Evolutionary conservation across 306 rosid species (phyloP).

Genomic region (Lotus japonicus): DNA sequence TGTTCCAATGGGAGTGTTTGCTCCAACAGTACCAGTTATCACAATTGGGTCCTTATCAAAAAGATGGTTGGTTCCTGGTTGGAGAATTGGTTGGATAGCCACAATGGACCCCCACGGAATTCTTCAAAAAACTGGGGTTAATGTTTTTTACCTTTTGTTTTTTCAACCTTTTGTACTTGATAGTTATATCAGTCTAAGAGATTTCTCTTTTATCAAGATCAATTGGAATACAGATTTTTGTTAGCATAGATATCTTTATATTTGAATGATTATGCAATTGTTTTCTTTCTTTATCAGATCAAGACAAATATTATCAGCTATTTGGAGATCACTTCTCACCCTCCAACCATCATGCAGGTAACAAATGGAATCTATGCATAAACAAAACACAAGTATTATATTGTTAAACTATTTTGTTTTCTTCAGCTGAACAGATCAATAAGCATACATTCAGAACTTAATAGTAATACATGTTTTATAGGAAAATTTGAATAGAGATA

Average conservation of each 20-base stretch:
- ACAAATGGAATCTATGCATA: background rate
- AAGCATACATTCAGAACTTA: background rate
- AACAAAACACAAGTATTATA: background rate
- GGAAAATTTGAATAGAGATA: too few relatives aligned
- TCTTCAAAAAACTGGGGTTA: conserved; percentile 47
- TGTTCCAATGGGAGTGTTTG: conserved; percentile 57
- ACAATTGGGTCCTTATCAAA: conserved; percentile 55
- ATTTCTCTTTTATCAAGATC: background rate
- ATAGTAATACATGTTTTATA: too few relatives aligned
- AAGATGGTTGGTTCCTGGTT: conserved; percentile 69
- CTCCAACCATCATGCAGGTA: conserved; percentile 64
- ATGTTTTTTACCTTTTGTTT: background rate
- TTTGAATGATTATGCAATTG: background rate
- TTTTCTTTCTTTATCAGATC: conserved; percentile 31
- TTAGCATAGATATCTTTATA: background rate
- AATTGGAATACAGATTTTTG: background rate
- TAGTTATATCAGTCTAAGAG: background rate
- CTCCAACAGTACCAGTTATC: conserved; percentile 46
- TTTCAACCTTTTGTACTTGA: background rate
- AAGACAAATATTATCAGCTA: conserved; percentile 31
- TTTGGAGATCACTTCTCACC: conserved; percentile 41
- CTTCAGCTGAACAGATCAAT: too few relatives aligned
- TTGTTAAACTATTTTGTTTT: background rate
- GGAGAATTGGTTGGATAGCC: conserved; percentile 65
- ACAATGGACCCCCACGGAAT: conserved; percentile 42